Conservation (phyloP, 2,329 filamentous ascomycete species). For the Xylaria sp. region DNA sequence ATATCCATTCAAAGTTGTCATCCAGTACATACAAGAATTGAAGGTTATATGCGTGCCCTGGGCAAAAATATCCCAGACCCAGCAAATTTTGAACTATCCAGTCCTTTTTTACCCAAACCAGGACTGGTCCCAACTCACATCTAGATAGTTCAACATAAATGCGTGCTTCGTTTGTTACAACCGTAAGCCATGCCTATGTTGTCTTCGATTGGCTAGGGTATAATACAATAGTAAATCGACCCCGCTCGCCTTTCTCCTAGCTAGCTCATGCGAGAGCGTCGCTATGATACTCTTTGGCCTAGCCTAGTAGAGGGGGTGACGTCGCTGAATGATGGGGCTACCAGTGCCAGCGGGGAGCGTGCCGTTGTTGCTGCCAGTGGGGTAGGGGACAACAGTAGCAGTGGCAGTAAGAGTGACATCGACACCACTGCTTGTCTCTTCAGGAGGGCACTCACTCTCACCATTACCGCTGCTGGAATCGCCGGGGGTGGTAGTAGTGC, state of each 20-base stretch:
- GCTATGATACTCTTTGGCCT: not conserved
- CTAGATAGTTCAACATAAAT: conserved; percentile 24
- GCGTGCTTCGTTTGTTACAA: conserved; percentile 23
- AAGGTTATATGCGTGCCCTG: conserved; percentile 36
- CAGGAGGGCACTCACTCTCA: conserved; percentile 40
- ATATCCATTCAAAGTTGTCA: conserved; percentile 41
- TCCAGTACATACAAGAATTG: conserved; percentile 45
- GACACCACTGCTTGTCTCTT: conserved; percentile 41
- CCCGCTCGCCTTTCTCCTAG: not conserved
- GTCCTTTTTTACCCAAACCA: conserved; percentile 23
- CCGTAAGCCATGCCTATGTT: conserved; percentile 25
- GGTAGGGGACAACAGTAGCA: conserved; percentile 55
- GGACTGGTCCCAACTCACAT: conserved; percentile 23
- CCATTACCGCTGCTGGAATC: conserved; percentile 4
- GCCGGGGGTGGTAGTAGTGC: conserved; percentile 23
- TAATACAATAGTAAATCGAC: conserved; percentile 33
- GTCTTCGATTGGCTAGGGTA: conserved; percentile 21
- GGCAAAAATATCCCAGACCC: conserved; percentile 14
- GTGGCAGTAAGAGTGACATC: conserved; percentile 52
- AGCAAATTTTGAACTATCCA: conserved; percentile 14
- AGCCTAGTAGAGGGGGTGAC: conserved; percentile 37
- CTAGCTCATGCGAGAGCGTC: not conserved
- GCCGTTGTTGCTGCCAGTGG: conserved; percentile 49
- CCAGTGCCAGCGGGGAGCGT: conserved; percentile 50
- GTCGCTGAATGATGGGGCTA: conserved; percentile 15